Evolutionary conservation across 2,329 filamentous ascomycete genomes (phyloP), one percentile per base, ranked within the genome.

Genomic region (Neonectria magnoliae): DNA sequence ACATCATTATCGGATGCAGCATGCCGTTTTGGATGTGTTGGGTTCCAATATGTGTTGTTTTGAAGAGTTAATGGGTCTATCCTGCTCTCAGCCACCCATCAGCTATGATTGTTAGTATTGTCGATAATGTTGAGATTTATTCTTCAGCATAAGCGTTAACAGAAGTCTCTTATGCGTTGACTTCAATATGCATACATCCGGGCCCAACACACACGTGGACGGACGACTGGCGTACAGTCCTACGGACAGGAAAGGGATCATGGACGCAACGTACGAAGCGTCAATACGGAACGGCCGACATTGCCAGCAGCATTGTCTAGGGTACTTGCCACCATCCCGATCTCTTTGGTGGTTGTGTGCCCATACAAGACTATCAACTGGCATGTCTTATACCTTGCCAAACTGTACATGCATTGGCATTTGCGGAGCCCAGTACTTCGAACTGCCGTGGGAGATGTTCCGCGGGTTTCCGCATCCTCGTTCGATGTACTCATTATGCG

Each of bases 311-410:
- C 57, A 57, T 45, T 44, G 52, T 36, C 53, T n/a, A 22, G 53
- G 47, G 41, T 38, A 41, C 53, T 29, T 41, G 16, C 48, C 27
- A 27, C 27, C 14, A 27, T 54, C 50, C 53, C 60, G 41, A 58
- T 47, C 58, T 33, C 54, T 47, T 47, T 58, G 48, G 31, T 33
- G 54, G 22, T 27, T 47, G 45, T 62, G 29, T 57, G 60, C 53
- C 53, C 22, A 62, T 27, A 47, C 5, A 48, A 16, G 45, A 29
- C 38, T 16, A 27, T 25, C 36, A 51, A 33, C 31, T 57, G 25
- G 27, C 38, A 50, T 52, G 42, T 45, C 29, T 52, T 52, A 13
- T 44, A 36, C 42, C 42, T 47, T 45, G 13, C 45, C 52, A 51
- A 38, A 20, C 36, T 48, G 20, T 44, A 27, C 45, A 51, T 50